Conservation (phyloP, 495 filamentous ascomycete species). For the Clohesyomyces aquaticus region DNA sequence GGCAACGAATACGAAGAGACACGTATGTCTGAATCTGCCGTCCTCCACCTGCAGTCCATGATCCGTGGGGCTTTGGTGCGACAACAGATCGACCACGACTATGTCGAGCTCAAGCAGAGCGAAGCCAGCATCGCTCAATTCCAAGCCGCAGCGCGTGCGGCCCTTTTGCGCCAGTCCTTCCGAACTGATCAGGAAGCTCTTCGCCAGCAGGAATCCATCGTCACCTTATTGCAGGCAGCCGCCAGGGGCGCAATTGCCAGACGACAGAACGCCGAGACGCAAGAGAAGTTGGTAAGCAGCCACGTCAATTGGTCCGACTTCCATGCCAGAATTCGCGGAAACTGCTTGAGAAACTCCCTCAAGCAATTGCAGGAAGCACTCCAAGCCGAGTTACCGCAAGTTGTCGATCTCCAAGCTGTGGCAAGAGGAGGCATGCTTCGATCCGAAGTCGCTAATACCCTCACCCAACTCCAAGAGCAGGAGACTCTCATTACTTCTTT, state of each 20-base stretch:
- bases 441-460: slow-evolving; percentile 43
- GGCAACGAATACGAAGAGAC: slow-evolving; percentile 46
- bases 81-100: slow-evolving; percentile 52
- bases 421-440: slow-evolving; percentile 50
- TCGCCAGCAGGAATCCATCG: slow-evolving; percentile 40
- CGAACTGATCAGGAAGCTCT: slow-evolving; percentile 44
- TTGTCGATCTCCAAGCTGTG: slow-evolving; percentile 54
- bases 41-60: slow-evolving; percentile 71
- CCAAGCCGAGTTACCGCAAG: slow-evolving; percentile 34
- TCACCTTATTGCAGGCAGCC: slow-evolving; percentile 35
- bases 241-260: slow-evolving; percentile 31
- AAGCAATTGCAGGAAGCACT: slow-evolving; percentile 30
- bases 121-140: slow-evolving; percentile 60
- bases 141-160: slow-evolving; percentile 63
- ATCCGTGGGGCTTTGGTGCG: slow-evolving; percentile 64
- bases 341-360: slow-evolving; percentile 32
- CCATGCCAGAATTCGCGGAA: slow-evolving; percentile 35
- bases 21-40: slow-evolving; percentile 49
- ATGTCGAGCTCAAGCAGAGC: slow-evolving; percentile 52
- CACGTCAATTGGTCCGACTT: slow-evolving; percentile 40
- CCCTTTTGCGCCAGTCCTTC: slow-evolving; percentile 39
- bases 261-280: slow-evolving; percentile 33
- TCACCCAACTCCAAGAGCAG: slow-evolving; percentile 44
- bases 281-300: slow-evolving; percentile 40
- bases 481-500: slow-evolving; percentile 46